phyloP scores from a whole-genome alignment of 192 early-diverging fungal species.

The Podila epicladia region DNA sequence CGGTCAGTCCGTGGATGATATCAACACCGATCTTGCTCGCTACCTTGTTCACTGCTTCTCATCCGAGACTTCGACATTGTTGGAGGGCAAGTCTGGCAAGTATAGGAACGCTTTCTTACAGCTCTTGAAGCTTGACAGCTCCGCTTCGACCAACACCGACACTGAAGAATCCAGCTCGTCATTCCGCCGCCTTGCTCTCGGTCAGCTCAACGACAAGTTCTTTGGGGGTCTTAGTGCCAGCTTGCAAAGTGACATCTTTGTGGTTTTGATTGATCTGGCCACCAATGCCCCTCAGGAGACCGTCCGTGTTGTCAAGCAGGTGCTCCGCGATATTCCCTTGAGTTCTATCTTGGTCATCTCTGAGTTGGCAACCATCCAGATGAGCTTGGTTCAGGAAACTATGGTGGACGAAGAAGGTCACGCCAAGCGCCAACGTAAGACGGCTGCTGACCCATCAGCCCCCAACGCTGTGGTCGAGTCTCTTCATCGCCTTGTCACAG shows the following conservation, averaged over 20 bases:
- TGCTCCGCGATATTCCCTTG: slow-evolving; percentile 53
- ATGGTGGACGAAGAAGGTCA: slow-evolving; percentile 19
- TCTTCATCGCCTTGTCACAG: slow-evolving; percentile 66
- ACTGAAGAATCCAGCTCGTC: slow-evolving; percentile 55
- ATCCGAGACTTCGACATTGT: slow-evolving; percentile 49
- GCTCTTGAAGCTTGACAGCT: slow-evolving; percentile 56
- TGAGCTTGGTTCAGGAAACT: slow-evolving; percentile 26
- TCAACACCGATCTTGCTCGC: slow-evolving; percentile 42
- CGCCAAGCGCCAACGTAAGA: slow-evolving; percentile 48
- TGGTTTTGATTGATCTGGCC: slow-evolving; percentile 59
- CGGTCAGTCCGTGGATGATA: slow-evolving; percentile 22
- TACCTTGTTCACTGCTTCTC: slow-evolving; percentile 67
- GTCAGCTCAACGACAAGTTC: slow-evolving; percentile 53
- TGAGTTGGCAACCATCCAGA: slow-evolving; percentile 43
- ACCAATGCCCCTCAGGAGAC: slow-evolving; percentile 61
- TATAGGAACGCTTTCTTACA: slow-evolving; percentile 59
- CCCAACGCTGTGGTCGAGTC: slow-evolving; percentile 41
- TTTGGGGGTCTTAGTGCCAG: slow-evolving; percentile 46
- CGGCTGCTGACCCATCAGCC: slow-evolving; percentile 13
- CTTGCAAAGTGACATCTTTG: slow-evolving; percentile 60
- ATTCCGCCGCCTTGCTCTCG: slow-evolving; percentile 56
- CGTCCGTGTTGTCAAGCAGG: slow-evolving; percentile 57
- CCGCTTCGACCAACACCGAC: slow-evolving; percentile 39
- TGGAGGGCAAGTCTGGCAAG: slow-evolving; percentile 60
- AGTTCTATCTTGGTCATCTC: slow-evolving; percentile 39